Evolutionary conservation across 805 yeast genomes (phyloP).

Genomic region (Cyberlindnera subsufficiens): DNA sequence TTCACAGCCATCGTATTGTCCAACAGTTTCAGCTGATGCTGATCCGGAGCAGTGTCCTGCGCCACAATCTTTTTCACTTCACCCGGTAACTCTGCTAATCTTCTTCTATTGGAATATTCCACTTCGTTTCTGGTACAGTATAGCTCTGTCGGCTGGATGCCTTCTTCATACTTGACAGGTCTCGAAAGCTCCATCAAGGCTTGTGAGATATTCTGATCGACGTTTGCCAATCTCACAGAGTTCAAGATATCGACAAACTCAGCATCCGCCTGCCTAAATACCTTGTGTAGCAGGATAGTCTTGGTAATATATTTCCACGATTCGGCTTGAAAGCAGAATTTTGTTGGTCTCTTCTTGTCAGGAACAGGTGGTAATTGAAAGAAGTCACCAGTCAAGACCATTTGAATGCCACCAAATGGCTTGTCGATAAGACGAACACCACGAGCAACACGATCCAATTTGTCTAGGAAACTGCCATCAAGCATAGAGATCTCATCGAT

Average conservation of each 20-base stretch:
- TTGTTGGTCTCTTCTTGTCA: conserved; percentile 27
- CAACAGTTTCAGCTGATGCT: conserved; percentile 25
- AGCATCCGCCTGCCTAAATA: conserved; percentile 86
- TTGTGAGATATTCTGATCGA: conserved; percentile 41
- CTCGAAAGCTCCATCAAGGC: conserved; percentile 54
- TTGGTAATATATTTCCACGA: conserved; percentile 66
- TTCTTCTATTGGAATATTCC: conserved; percentile 57
- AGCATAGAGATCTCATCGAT: conserved; percentile 96
- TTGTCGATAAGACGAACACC: conserved; percentile 32
- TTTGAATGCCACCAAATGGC: conserved; percentile 94
- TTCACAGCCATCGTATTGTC: conserved; percentile 71
- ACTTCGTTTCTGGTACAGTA: conserved; percentile 87
- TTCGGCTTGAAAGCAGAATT: conserved; percentile 70
- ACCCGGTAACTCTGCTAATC: conserved; percentile 47
- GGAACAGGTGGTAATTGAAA: conserved; percentile 92
- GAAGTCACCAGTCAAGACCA: conserved; percentile 91
- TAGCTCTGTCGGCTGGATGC: conserved; percentile 82
- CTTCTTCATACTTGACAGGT: conserved; percentile 55
- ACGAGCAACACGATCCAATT: conserved; percentile 67
- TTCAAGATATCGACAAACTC: conserved; percentile 76
- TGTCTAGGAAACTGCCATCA: conserved; percentile 71
- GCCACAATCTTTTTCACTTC: conserved; percentile 38
- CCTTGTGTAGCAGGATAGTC: conserved; percentile 68
- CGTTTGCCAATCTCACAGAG: conserved; percentile 67
- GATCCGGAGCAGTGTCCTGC: conserved; percentile 30